Base-by-base conservation (phyloP, 1,139 yeast genomes). In the Torulaspora globosa region DNA sequence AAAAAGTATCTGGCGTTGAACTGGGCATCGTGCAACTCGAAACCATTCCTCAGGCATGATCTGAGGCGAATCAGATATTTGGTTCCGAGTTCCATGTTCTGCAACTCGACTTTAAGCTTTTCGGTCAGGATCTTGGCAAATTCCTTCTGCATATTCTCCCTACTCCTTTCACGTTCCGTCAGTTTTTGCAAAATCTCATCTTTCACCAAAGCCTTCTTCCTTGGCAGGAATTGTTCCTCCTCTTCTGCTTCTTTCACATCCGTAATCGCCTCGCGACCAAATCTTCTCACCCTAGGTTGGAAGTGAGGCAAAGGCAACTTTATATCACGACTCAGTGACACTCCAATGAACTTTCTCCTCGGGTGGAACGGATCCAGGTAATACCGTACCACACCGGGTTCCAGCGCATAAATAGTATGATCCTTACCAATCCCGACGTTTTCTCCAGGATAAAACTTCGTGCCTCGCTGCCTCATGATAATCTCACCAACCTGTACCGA, bases 351-450 rank as follows among this genome's bases (percentile, higher is more conserved):
- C 65, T 84, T 84, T 66, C 97, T 80, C 63, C 81, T 79, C 36
- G 97, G 97, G 63, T 92, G 98, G 74, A 90, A 90, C n/a, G 98
- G 98, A 70, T 92, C 97, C 54, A 81, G 72, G 67, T 92, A 92
- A 69, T 80, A 92, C 55, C 95, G 78, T 40, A 92, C 97, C 65
- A 73, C 89, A 19, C 98, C 98, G 1, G 97, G 96, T 62, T 92
- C 97, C 37, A 75, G 64, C 2, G 98, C 97, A 69, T 75, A 89
- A 31, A 92, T 78, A 2, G 98, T 92, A 65, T 90, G 97, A 66
- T 92, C 98, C 57, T 80, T 82, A 54, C 99, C 98, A 53, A 92
- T 85, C 15, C 85, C 87, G 19, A 80, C 83, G 58, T 92, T 90
- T 56, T 86, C 95, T 36, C 99, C 99, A 0, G 98, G 97, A 61